phyloP scores from a whole-genome alignment of 192 early-diverging fungal genomes.

The Gamsiella multidivaricata region DNA sequence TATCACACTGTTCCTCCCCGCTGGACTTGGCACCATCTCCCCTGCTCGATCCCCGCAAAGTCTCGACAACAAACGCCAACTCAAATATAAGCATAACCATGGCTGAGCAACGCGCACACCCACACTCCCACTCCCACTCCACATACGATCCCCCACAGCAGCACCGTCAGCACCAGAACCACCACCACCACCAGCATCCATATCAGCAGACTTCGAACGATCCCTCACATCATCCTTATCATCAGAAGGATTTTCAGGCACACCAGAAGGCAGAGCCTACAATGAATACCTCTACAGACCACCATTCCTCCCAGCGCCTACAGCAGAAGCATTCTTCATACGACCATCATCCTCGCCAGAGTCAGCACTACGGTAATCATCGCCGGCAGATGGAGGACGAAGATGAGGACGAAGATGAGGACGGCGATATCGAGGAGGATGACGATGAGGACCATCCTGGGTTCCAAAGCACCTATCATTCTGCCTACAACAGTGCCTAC shows the following conservation, averaged over 20 bases:
- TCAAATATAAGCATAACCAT: neutral
- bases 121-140: neutral
- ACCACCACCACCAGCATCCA: constrained; percentile 12
- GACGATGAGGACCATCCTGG: constrained; percentile 37
- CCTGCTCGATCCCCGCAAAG: neutral
- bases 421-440: constrained; percentile 18
- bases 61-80: neutral
- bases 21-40: constrained; percentile 33
- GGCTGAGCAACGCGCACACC: neutral
- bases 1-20: neutral
- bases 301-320: no score
- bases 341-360: constrained; percentile 1
- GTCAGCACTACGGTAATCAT: constrained; percentile 20
- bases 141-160: constrained; percentile 1
- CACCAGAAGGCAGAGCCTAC: constrained; percentile 1
- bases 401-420: constrained; percentile 34
- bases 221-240: constrained; percentile 2
- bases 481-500: constrained; percentile 46
- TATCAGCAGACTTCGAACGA: neutral
- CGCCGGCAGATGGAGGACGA: constrained; percentile 23
- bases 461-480: constrained; percentile 27
- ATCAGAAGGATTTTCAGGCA: neutral
- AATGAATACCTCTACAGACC: neutral
- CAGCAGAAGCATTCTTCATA: neutral
- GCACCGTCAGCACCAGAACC: constrained; percentile 9